Evolutionary conservation across 2,329 filamentous ascomycete species (phyloP).

Genomic region (Paecilomyces sp.): DNA sequence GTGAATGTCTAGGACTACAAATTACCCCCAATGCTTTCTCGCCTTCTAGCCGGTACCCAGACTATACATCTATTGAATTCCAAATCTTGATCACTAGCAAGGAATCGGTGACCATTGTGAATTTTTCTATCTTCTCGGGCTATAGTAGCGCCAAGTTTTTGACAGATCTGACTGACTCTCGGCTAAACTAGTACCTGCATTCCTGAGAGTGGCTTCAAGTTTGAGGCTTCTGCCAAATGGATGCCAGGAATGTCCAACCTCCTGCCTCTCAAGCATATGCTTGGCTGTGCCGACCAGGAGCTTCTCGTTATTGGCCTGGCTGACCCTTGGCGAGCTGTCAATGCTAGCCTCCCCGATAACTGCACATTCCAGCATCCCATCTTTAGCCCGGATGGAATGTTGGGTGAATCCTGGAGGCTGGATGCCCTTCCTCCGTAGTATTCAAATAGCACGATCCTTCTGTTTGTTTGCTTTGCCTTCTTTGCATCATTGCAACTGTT

Average conservation of each 20-base stretch:
- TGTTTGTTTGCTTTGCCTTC: constrained; percentile 38
- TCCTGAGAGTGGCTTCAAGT: constrained; percentile 23
- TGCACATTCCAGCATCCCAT: constrained; percentile 25
- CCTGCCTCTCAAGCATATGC: constrained; percentile 3
- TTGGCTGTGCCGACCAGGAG: constrained; percentile 1
- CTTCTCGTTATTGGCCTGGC: constrained; percentile 15
- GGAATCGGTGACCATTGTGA: background rate
- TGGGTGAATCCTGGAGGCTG: constrained; percentile 28
- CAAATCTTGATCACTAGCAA: background rate
- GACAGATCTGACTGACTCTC: constrained; percentile 22
- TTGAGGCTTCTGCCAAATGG: constrained; percentile 4
- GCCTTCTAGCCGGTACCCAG: background rate
- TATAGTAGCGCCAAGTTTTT: background rate
- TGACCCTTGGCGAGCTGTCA: constrained; percentile 2
- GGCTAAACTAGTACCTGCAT: constrained; percentile 27
- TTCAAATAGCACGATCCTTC: constrained; percentile 32
- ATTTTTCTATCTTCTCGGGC: background rate
- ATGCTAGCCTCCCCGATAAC: background rate
- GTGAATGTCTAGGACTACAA: background rate
- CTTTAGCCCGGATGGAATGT: constrained; percentile 29
- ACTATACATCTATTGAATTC: background rate
- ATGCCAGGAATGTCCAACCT: constrained; percentile 18
- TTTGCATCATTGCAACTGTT: constrained; percentile 26
- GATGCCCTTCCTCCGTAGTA: constrained; percentile 13
- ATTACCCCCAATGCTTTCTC: background rate